Base-by-base conservation (phyloP, 2,329 filamentous ascomycete genomes). In the Fusarium sp. region DNA sequence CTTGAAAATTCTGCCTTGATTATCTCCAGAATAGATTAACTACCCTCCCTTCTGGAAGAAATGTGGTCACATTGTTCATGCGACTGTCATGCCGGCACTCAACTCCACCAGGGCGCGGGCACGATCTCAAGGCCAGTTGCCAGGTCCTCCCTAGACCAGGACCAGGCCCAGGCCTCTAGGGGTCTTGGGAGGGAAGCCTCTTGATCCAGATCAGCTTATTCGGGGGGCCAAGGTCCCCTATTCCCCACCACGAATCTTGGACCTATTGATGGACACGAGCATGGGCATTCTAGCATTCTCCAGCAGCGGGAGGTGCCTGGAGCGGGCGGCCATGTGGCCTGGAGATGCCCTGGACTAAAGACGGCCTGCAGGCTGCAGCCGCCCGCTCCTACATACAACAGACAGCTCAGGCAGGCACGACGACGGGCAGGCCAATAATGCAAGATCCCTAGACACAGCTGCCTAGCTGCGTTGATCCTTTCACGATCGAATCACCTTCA, bases 311-410 rank as follows among this genome's bases (percentile, higher is more conserved):
- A 36, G 59, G 54, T 72, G 67, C 69, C 70, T 73, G 57, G 61
- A 60, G 40, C 50, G 60, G 61, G 29, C 49, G 40, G 50, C 70
- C 64, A 63, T 63, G 64, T 66, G 70, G 59, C 61, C 61, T 49
- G 33, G 61, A 31, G 50, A 4, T 54, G 55, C 40, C 58, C 61
- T 70, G 67, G 42, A 44, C 61, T 64, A 58, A 54, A 14, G 54
- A 53, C 57, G 42, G 60, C 38, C 46, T 70, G 68, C 62, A 74
- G 70, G 59, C 72, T 74, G 55, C 62, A 70, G 64, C 62, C 64
- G 62, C 64, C 68, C 61, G 58, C 58, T 61, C 59, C 58, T 57
- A 38, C 56, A 36, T 20, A 31, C 54, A 44, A 25, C 42, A 23
- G 20, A 9, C 9, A 18, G n/a, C 34, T 23, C 27, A 29, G 27